phyloP scores from a whole-genome alignment of 225 moss, liverwort and hornwort species.

The Asterella californica region DNA sequence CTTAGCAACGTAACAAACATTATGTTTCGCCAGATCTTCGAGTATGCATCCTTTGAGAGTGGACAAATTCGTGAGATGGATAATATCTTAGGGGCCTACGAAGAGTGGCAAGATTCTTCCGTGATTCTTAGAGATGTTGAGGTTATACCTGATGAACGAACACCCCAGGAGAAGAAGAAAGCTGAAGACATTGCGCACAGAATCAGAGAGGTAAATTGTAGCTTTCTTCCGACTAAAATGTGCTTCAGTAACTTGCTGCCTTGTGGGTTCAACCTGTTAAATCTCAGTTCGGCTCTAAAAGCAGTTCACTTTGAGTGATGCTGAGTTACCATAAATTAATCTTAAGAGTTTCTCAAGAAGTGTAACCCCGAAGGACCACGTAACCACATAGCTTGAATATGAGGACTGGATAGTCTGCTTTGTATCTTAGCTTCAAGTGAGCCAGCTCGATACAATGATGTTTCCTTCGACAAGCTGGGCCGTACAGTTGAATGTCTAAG shows the following conservation, averaged over 20 bases:
- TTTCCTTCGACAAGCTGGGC: background rate
- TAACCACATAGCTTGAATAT: no score
- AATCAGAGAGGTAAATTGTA: conserved; percentile 63
- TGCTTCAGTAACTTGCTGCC: background rate
- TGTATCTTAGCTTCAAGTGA: no score
- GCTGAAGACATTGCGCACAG: conserved; percentile 65
- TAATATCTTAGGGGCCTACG: conserved; percentile 48
- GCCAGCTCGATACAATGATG: no score
- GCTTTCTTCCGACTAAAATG: background rate
- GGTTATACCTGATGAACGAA: conserved; percentile 48
- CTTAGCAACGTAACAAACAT: conserved; percentile 29
- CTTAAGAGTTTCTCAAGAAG: no score
- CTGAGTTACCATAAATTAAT: no score
- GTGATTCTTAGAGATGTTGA: conserved; percentile 68
- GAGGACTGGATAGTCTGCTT: no score
- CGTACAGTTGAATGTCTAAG: background rate
- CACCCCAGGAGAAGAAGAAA: conserved; percentile 56
- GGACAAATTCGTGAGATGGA: conserved; percentile 52
- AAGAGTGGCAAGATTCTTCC: conserved; percentile 64
- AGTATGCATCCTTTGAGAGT: conserved; percentile 45
- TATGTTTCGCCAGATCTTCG: conserved; percentile 71
- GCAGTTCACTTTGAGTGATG: no score
- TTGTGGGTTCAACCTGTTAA: background rate
- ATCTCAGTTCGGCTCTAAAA: no score
- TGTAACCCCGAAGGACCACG: no score